Base-by-base conservation (phyloP, 768 basidiomycete genomes). In the Chlorophyllum brunneum region DNA sequence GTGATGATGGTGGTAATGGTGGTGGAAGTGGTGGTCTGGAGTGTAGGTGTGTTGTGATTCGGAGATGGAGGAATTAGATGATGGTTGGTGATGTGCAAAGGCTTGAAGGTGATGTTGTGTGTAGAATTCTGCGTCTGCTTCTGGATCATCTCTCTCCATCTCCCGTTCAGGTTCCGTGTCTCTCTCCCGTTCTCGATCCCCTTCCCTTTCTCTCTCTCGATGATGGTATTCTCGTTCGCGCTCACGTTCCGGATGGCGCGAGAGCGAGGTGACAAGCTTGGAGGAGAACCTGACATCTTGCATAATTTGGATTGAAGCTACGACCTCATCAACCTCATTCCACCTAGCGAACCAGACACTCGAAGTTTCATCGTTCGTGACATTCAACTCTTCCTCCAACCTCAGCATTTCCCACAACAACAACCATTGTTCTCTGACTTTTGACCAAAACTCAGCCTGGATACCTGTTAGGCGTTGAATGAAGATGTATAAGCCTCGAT, bases 331-430 rank as follows among this genome's bases (percentile, higher is more conserved):
- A 33, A 88, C 84, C 34, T 87, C 86, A 10, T 63, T 71, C 81
- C 82, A 92, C 13, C 90, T 70, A 33, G 72, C 70, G 61, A 74
- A 72, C 89, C 90, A 92, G 8, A 90, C 85, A 0, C 72, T 72
- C 23, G 83, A 61, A 18, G 90, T 92, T 71, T 91, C 89, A 7
- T 74, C 76, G 4, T 76, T 76, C 5, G 82, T 84, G 0, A 77
- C 82, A 55, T 84, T 84, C 70, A 78, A 65, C 69, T 86, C 84
- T 1, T 83, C 84, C 16, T 87, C 86, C 3, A 86, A 81, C 8
- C 78, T 70, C n/a, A 88, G 67, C 62, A 85, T 87, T 54, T 91
- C 86, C 90, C 90, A 92, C n/a, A 92, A 67, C n/a, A 82, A 83
- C 1, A 73, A 77, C 90, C 90, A 92, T 24, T 77, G 71, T 44